A percentile compares a stretch with the other conserved stretches of the same genome.
Conservation (phyloP, 306 rosid species). For the Malus sylvestris region DNA sequence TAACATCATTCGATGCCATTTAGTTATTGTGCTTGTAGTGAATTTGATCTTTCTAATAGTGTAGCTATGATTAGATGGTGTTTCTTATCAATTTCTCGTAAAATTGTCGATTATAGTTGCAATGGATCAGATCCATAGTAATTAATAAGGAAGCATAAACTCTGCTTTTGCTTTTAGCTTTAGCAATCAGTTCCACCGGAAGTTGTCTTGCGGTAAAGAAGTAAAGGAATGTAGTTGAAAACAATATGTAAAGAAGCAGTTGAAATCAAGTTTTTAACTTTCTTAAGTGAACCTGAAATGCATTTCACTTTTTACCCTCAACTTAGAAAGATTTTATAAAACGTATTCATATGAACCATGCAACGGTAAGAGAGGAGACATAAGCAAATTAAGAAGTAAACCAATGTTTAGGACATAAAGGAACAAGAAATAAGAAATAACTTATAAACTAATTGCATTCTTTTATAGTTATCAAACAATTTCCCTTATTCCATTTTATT, state of each 20-base stretch:
- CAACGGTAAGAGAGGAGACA: background rate
- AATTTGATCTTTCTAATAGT: background rate
- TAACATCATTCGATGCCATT: background rate
- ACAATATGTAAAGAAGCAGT: background rate
- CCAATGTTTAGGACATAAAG: too few relatives aligned
- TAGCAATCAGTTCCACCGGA: background rate
- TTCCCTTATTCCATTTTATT: background rate
- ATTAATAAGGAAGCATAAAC: background rate
- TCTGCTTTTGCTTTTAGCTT: background rate
- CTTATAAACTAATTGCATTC: background rate
- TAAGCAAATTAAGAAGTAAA: background rate
- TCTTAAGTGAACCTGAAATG: background rate
- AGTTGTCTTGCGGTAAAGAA: background rate
- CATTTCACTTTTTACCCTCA: background rate
- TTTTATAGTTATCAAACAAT: background rate
- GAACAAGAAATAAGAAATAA: background rate
- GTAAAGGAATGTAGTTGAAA: background rate
- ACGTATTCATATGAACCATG: background rate
- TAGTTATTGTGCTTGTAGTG: background rate
- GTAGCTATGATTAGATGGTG: background rate
- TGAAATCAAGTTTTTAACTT: background rate
- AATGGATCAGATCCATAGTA: background rate
- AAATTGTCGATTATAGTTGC: background rate
- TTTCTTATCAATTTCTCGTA: background rate
- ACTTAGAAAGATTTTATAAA: background rate